Evolutionary conservation across 352 stramenopile species (phyloP), one percentile per base, ranked within the genome.

Genomic region (Plasmopara muralis): DNA sequence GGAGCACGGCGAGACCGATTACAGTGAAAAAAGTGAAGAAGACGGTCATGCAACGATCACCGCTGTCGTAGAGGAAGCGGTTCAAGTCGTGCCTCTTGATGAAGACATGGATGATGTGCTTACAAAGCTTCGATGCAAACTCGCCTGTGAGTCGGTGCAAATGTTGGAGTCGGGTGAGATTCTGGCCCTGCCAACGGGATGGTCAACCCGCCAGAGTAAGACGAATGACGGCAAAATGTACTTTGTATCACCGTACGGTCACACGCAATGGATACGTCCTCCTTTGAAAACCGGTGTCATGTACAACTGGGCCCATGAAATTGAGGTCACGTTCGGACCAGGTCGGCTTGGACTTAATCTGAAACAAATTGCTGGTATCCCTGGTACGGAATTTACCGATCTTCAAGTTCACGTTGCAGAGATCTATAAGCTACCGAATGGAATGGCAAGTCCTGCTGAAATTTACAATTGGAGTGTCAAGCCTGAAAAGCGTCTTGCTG

Each of bases 401-500:
- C 55, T 92, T 25, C 66, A 83, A 57, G 82, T 92, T 30, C 73
- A 89, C 43, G 89, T 89, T 37, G 73, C 74, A 0, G 82, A 92
- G 50, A 86, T 92, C 43, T 91, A 91, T 61, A 91, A 91, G 74
- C 56, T 93, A 10, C 68, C 72, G 14, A 92, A 83, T 39, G 83
- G 83, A 18, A 77, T 90, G 64, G 76, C 83, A 34, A 90, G 78
- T 62, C 83, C 83, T 39, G 83, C 83, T 6, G 83, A 93, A 64
- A 89, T 93, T 53, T 94, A 94, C 70, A 94, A 94, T 60, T 94
- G 83, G 83, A 85, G 83, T 57, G 80, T 92, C 45, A 94, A 94
- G 44, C 81, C 83, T 18, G 83, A 92, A 57, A 89, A 90, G 77
- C 81, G 81, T 33, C 65, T 94, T 44, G 60, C 77, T 28, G 54